These are phyloP conservation scores for Wickerhamiella kurtzmanii DNA, from an alignment of 805 yeast species.

Conservation along the genomic window DNA sequence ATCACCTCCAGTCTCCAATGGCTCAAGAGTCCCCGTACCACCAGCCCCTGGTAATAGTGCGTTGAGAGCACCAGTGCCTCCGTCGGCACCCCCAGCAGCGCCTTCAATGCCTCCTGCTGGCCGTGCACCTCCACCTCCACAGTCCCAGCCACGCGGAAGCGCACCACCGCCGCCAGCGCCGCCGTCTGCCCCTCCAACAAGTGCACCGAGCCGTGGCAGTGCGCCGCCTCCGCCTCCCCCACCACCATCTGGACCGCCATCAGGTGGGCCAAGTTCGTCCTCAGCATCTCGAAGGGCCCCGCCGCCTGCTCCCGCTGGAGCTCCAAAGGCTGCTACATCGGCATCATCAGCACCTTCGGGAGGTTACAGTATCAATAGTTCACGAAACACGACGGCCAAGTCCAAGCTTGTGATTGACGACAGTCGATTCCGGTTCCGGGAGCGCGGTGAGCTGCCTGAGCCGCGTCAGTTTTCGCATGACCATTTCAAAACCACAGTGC, in stretches of 20 bases:
- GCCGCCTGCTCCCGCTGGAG: slow-evolving; percentile 12
- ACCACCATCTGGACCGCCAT: too few relatives aligned
- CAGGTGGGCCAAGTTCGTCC: too few relatives aligned
- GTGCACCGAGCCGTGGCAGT: slow-evolving; percentile 13
- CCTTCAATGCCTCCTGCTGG: slow-evolving; percentile 23
- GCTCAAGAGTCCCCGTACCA: too few relatives aligned
- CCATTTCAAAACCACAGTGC: slow-evolving; percentile 51
- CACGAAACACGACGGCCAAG: slow-evolving; percentile 6
- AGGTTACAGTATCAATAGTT: slow-evolving; percentile 8
- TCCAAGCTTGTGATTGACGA: slow-evolving; percentile 44
- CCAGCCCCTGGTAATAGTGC: too few relatives aligned
- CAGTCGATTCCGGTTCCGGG: slow-evolving; percentile 55
- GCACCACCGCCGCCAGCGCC: slow-evolving; percentile 8
- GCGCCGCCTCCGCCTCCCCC: slow-evolving; percentile 21
- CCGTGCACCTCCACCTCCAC: slow-evolving; percentile 7
- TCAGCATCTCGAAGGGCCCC: slow-evolving; percentile 11
- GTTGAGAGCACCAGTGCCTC: too few relatives aligned
- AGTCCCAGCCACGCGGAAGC: not conserved
- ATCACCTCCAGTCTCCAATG: too few relatives aligned
- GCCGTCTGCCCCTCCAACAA: slow-evolving; percentile 6
- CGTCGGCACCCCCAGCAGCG: slow-evolving; percentile 18
- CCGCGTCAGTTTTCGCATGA: slow-evolving; percentile 40
- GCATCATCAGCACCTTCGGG: slow-evolving; percentile 7
- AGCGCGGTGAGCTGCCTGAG: slow-evolving; percentile 59
- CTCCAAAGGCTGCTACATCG: slow-evolving; percentile 16